Evolutionary conservation across 2,329 filamentous ascomycete species (phyloP).

Genomic region (Colletotrichum cordylinicola): DNA sequence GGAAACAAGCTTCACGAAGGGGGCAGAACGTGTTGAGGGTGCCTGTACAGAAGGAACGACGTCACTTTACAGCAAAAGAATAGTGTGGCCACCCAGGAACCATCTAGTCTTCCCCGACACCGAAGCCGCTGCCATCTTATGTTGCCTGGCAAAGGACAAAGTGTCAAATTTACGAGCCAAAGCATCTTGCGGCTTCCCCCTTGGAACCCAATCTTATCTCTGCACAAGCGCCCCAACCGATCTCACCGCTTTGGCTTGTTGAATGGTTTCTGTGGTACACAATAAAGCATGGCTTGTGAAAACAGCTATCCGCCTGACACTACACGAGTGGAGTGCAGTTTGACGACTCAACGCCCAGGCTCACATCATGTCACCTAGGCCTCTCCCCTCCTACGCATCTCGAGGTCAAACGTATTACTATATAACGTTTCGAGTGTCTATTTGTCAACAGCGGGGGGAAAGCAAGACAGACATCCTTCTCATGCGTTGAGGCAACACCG

Average conservation of each 20-base stretch:
- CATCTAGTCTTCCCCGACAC: neutral
- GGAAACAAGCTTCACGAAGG: neutral
- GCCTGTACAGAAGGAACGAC: neutral
- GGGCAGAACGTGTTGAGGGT: neutral
- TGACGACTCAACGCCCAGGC: neutral
- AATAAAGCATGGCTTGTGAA: neutral
- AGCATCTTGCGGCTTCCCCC: neutral
- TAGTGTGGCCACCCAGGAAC: neutral
- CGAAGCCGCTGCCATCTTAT: neutral
- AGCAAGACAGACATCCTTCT: neutral
- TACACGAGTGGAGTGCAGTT: neutral
- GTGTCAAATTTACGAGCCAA: neutral
- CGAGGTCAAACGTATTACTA: neutral
- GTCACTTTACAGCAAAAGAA: neutral
- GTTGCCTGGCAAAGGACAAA: neutral
- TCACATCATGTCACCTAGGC: neutral
- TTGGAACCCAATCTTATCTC: neutral
- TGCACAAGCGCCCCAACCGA: neutral
- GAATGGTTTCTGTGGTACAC: neutral
- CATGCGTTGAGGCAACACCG: neutral
- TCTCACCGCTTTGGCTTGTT: slow-evolving; percentile 1
- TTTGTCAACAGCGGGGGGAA: neutral
- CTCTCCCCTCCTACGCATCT: neutral
- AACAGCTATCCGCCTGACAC: neutral
- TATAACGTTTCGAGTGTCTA: neutral